A percentile compares a stretch with the other conserved stretches of the same genome.
These are phyloP conservation scores for Leucocoprinus sp. DNA, from an alignment of 768 basidiomycete species.

Conservation along the genomic window DNA sequence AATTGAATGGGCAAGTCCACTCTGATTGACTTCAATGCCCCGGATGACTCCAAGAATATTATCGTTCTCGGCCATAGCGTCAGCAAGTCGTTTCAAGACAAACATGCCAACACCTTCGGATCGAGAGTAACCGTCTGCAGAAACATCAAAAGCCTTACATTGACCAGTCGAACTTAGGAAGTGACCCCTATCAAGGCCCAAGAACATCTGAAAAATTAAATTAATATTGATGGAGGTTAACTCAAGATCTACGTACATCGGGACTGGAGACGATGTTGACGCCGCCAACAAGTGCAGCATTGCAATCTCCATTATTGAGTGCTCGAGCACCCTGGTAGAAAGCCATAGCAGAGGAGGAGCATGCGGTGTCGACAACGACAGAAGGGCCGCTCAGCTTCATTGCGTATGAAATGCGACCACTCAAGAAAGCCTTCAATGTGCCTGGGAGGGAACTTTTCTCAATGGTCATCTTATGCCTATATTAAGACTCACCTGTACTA, in stretches of 20 bases:
- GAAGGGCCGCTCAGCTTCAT: constrained; percentile 66
- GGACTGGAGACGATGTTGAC: constrained; percentile 65
- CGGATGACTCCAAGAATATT: constrained; percentile 60
- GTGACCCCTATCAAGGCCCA: constrained; percentile 60
- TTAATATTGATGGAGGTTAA: not conserved
- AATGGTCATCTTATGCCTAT: not conserved
- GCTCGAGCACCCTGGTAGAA: constrained; percentile 64
- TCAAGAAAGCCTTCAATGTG: constrained; percentile 59
- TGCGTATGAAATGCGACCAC: constrained; percentile 63
- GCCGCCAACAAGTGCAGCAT: constrained; percentile 65
- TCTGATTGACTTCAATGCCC: constrained; percentile 66
- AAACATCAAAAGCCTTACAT: constrained; percentile 62
- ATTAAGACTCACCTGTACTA: constrained; percentile 46
- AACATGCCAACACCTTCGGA: constrained; percentile 66
- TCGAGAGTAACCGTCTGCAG: constrained; percentile 68
- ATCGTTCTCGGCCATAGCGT: constrained; percentile 61
- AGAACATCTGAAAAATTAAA: constrained; percentile 43
- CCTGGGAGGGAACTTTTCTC: constrained; percentile 28
- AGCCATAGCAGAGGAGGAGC: constrained; percentile 63
- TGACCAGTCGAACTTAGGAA: constrained; percentile 61
- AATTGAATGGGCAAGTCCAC: constrained; percentile 54
- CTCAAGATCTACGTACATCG: constrained; percentile 38
- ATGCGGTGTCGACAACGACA: constrained; percentile 65
- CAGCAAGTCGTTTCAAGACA: constrained; percentile 60
- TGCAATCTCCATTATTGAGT: constrained; percentile 53